phyloP scores from a whole-genome alignment of 2,329 filamentous ascomycete species.

The Pseudocercospora cruenta region DNA sequence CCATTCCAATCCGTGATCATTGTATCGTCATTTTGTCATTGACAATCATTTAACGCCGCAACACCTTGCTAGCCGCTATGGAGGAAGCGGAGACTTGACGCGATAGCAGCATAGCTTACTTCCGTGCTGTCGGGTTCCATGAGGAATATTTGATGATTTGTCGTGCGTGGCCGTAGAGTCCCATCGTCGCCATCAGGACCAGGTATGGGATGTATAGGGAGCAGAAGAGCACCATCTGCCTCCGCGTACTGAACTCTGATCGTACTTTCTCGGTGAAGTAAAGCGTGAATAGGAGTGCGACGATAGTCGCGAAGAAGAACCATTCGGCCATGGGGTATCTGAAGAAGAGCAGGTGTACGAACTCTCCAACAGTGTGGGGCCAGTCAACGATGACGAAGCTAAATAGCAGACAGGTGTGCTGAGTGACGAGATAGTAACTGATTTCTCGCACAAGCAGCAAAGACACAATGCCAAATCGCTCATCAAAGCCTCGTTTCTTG shows the following conservation, averaged over 20 bases:
- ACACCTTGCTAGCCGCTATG: conserved; percentile 7
- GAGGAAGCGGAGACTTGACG: neutral
- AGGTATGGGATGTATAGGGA: conserved; percentile 50
- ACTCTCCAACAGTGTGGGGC: conserved; percentile 42
- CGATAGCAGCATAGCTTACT: conserved; percentile 6
- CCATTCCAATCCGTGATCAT: neutral
- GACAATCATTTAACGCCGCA: neutral
- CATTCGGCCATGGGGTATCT: conserved; percentile 54
- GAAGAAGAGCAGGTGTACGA: conserved; percentile 52
- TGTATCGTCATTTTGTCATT: neutral
- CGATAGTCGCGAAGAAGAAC: conserved; percentile 44
- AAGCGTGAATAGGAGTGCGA: conserved; percentile 50
- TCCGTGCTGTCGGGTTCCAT: conserved; percentile 53
- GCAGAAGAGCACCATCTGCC: conserved; percentile 49
- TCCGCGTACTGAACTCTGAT: conserved; percentile 50
- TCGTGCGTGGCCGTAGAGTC: conserved; percentile 52
- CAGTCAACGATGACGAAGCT: conserved; percentile 52
- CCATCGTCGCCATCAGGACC: conserved; percentile 50
- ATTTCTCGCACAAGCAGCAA: conserved; percentile 51
- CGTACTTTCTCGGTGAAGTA: conserved; percentile 52
- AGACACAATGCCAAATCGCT: conserved; percentile 51
- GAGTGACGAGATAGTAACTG: conserved; percentile 54
- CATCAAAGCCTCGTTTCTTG: conserved; percentile 41
- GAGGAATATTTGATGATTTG: conserved; percentile 51
- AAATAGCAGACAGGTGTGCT: conserved; percentile 52